Conservation (phyloP, 2,329 filamentous ascomycete genomes). For the Alternaria viburni region DNA sequence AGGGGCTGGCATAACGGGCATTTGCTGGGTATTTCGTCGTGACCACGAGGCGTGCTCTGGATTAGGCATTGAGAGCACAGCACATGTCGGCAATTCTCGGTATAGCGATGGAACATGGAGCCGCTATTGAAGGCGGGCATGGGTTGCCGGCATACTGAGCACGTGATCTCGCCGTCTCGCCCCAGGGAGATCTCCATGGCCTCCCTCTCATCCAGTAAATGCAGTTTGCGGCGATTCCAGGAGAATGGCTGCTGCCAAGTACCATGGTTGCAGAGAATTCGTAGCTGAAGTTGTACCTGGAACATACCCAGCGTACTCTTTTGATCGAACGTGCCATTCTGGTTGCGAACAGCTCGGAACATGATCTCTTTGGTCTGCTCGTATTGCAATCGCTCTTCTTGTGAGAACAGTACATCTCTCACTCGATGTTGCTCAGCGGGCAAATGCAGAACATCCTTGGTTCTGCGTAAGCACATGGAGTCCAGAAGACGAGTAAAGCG, state of each 20-base stretch:
- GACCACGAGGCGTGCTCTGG: slow-evolving; percentile 17
- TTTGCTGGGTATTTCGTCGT: slow-evolving; percentile 5
- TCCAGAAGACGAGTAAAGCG: slow-evolving; percentile 41
- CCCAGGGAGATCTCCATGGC: slow-evolving; percentile 38
- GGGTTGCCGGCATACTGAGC: slow-evolving; percentile 39
- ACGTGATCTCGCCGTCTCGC: slow-evolving; percentile 35
- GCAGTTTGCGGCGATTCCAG: slow-evolving; percentile 48
- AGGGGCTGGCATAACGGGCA: slow-evolving; percentile 35
- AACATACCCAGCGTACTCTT: slow-evolving; percentile 54
- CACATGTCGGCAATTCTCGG: slow-evolving; percentile 38
- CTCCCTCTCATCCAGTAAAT: slow-evolving; percentile 46
- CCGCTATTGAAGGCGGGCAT: slow-evolving; percentile 30
- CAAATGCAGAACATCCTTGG: slow-evolving; percentile 50
- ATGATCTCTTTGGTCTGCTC: slow-evolving; percentile 44
- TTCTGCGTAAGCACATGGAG: slow-evolving; percentile 52
- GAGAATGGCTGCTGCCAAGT: slow-evolving; percentile 56
- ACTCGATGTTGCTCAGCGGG: slow-evolving; percentile 36
- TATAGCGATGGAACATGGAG: slow-evolving; percentile 28
- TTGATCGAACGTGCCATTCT: slow-evolving; percentile 44
- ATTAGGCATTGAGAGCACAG: slow-evolving; percentile 46
- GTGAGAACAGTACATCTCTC: slow-evolving; percentile 43
- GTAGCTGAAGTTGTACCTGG: slow-evolving; percentile 55
- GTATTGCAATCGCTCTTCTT: slow-evolving; percentile 37
- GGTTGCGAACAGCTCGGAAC: slow-evolving; percentile 48
- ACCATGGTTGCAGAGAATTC: slow-evolving; percentile 59